Base-by-base conservation (phyloP, 2,329 filamentous ascomycete species). In the Penicillium sp. region DNA sequence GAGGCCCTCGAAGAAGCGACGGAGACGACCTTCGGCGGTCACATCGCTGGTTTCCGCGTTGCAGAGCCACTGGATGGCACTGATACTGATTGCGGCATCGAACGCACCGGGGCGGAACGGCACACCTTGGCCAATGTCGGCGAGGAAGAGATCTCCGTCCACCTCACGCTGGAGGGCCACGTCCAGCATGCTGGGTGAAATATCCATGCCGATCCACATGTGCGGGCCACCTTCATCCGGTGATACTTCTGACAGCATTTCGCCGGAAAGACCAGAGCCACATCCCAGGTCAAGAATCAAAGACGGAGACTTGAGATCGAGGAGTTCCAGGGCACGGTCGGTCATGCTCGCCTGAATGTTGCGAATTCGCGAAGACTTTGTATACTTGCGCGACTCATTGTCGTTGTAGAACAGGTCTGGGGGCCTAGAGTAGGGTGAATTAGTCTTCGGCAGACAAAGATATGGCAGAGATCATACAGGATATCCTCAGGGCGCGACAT, bases 391-490 rank as follows among this genome's bases (percentile, higher is more conserved):
- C 31, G 94, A 93, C 81, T 97, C 93, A 74, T 82, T 81, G 78
- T 97, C 93, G 80, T 97, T 88, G 83, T 99, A 99, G 81, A 96
- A 95, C 70, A 97, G 88, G 77, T 99, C 94, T 61, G 94, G 93
- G 47, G 92, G 90, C 71, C 91, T 95, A 72, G 10, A 40, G 52
- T 36, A 57, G 56, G 64, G 62, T 70, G 56, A 72, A 67, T 61
- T 52, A 24, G 4, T 18, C 6, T 3, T 36, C 24, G 7, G 48
- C 1, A 27, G 44, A 16, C 47, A 55, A 52, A 46, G 47, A 34
- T 36, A 54, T 27, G 7, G 32, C 29, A 45, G 46, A 45, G 44
- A 39, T 41, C 83, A 68, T 81, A 94, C 90, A 97, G 86, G 62
- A 86, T 89, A 78, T 99, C 94, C 81, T 99, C 94, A 61, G 94